These are phyloP conservation scores for Teunomyces atbi DNA, from an alignment of 805 yeast species.

Conservation along the genomic window DNA sequence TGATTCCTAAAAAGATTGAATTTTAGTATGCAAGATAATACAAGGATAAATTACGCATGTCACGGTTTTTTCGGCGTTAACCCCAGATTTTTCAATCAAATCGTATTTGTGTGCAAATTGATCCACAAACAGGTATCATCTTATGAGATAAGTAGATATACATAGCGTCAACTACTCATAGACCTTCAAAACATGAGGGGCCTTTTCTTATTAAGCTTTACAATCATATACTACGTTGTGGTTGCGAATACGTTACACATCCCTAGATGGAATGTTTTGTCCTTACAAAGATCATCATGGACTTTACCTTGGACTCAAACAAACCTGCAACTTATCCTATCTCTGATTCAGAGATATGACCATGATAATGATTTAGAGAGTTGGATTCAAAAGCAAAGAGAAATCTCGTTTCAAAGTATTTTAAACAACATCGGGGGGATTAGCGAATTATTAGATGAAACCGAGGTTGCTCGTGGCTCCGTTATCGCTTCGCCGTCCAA, in stretches of 20 bases:
- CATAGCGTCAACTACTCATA: no score
- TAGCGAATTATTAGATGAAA: constrained; percentile 25
- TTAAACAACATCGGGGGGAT: constrained; percentile 57
- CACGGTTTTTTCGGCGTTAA: no score
- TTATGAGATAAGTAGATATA: no score
- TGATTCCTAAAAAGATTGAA: no score
- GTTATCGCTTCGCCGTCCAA: constrained; percentile 85
- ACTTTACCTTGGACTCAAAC: background rate
- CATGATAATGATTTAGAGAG: constrained; percentile 34
- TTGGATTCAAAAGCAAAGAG: constrained; percentile 49
- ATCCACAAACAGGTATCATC: no score
- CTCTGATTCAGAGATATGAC: background rate
- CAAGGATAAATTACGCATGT: no score
- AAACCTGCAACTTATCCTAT: background rate
- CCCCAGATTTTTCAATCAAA: no score
- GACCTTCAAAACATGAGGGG: no score
- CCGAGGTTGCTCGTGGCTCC: constrained; percentile 57
- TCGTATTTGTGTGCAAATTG: no score
- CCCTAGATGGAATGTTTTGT: background rate
- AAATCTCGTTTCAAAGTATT: constrained; percentile 44
- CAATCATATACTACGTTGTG: background rate
- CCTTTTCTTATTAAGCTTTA: no score
- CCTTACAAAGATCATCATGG: background rate
- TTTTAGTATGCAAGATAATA: no score
- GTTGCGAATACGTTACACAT: background rate